phyloP scores from a whole-genome alignment of 768 basidiomycete genomes.

The Rhodotorula babjevae region DNA sequence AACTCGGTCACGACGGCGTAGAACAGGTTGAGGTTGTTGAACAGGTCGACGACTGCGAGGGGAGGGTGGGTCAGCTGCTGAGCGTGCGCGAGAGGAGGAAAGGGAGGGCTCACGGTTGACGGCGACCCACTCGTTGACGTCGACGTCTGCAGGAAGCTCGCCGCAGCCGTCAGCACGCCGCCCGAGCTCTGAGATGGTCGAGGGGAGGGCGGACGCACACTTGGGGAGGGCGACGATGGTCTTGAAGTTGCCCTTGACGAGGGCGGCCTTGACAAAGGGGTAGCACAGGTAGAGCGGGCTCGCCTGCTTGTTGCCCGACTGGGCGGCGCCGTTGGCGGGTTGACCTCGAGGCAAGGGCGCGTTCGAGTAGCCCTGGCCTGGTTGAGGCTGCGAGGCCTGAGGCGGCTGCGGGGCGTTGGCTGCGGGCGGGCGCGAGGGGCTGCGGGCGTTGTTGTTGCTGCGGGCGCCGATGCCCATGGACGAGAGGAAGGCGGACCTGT shows the following conservation, averaged over 20 bases:
- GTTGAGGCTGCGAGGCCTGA: not conserved
- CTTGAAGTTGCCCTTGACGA: constrained; percentile 98
- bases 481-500: constrained; percentile 34
- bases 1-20: constrained; percentile 89
- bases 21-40: constrained; percentile 93
- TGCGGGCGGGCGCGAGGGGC: not conserved
- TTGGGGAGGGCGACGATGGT: constrained; percentile 95
- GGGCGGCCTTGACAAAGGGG: constrained; percentile 88
- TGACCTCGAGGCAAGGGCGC: constrained; percentile 18
- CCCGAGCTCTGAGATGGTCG: too few relatives aligned
- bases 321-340: not conserved
- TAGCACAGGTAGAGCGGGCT: constrained; percentile 86
- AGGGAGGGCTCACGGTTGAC: constrained; percentile 49
- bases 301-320: constrained; percentile 21
- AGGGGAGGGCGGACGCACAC: constrained; percentile 46
- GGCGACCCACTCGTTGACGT: constrained; percentile 55
- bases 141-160: constrained; percentile 45
- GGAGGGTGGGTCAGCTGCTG: not conserved
- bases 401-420: not conserved
- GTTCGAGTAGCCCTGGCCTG: constrained; percentile 3
- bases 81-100: too few relatives aligned
- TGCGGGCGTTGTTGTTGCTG: constrained; percentile 2
- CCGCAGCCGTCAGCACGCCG: too few relatives aligned
- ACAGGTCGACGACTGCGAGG: constrained; percentile 86
- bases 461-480: constrained; percentile 32